Percentiles rank a stretch among this genome's conserved stretches.
phyloP scores from a whole-genome alignment of 495 filamentous ascomycete genomes.

The Penicillium flavigenum region DNA sequence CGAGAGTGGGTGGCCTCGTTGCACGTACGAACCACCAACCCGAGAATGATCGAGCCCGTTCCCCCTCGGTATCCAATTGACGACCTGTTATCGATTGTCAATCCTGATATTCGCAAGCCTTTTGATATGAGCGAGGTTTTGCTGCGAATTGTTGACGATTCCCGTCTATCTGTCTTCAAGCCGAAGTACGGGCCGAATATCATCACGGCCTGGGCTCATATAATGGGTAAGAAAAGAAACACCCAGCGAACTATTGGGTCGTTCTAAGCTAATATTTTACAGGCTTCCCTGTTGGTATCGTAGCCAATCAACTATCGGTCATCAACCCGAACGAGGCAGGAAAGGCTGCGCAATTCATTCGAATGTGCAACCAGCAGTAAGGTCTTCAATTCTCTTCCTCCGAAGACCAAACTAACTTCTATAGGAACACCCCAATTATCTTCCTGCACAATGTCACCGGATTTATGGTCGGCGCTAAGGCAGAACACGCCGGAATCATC shows the following conservation, averaged over 20 bases:
- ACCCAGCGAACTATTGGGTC: too few species aligned
- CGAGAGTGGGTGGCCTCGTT: constrained; percentile 33
- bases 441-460: constrained; percentile 40
- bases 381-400: too few species aligned
- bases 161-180: constrained; percentile 30
- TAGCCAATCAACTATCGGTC: constrained; percentile 33
- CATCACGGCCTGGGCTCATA: constrained; percentile 31
- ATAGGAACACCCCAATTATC: constrained; percentile 21
- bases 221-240: constrained; percentile 21
- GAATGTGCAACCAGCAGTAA: constrained; percentile 34
- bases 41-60: constrained; percentile 6
- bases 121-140: constrained; percentile 36
- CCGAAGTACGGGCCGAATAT: constrained; percentile 33
- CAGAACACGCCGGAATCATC: constrained; percentile 36
- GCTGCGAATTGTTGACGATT: constrained; percentile 32
- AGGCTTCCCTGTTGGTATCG: constrained; percentile 33
- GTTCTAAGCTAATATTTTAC: not conserved
- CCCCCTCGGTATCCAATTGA: constrained; percentile 25
- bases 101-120: constrained; percentile 34
- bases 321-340: constrained; percentile 33
- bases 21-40: constrained; percentile 12
- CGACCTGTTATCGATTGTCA: constrained; percentile 27
- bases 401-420: too few species aligned
- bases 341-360: constrained; percentile 33
- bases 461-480: constrained; percentile 38